Conservation (phyloP, 139 green algal genomes). For the Coelastrella sp. region DNA sequence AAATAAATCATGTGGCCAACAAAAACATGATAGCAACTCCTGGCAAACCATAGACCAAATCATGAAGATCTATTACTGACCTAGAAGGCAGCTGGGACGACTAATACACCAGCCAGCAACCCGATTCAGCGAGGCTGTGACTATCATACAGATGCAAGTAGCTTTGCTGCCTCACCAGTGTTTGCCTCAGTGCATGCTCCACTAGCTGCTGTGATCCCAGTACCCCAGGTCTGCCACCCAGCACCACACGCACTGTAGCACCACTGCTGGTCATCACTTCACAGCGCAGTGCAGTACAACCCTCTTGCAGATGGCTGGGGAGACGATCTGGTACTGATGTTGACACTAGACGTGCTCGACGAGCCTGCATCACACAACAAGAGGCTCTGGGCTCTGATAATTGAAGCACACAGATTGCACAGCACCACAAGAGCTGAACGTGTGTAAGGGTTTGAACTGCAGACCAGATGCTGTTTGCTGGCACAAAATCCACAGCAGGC, state of each 20-base stretch:
- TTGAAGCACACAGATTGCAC: no score
- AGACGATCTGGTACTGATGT: slow-evolving; percentile 45
- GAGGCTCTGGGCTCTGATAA: no score
- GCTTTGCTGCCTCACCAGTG: slow-evolving; percentile 31
- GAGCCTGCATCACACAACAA: slow-evolving; percentile 8
- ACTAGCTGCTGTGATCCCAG: slow-evolving; percentile 70
- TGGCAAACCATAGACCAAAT: no score
- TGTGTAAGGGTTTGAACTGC: no score
- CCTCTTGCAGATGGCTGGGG: slow-evolving; percentile 76
- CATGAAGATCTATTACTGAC: no score
- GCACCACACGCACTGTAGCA: slow-evolving; percentile 63
- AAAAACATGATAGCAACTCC: no score
- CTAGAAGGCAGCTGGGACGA: no score
- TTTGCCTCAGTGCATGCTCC: slow-evolving; percentile 81
- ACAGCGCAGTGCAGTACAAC: slow-evolving; percentile 73
- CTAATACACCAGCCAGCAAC: no score
- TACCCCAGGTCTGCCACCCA: slow-evolving; percentile 74
- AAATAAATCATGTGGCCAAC: no score
- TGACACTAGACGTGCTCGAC: slow-evolving; percentile 49
- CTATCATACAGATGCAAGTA: neutral
- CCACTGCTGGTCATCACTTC: slow-evolving; percentile 60
- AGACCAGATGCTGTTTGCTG: neutral
- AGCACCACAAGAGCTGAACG: no score
- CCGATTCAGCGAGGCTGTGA: slow-evolving; percentile 39
- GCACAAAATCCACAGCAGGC: neutral